Conservation (phyloP, 176 grass and related monocot genomes). For the Thalia dealbata region DNA sequence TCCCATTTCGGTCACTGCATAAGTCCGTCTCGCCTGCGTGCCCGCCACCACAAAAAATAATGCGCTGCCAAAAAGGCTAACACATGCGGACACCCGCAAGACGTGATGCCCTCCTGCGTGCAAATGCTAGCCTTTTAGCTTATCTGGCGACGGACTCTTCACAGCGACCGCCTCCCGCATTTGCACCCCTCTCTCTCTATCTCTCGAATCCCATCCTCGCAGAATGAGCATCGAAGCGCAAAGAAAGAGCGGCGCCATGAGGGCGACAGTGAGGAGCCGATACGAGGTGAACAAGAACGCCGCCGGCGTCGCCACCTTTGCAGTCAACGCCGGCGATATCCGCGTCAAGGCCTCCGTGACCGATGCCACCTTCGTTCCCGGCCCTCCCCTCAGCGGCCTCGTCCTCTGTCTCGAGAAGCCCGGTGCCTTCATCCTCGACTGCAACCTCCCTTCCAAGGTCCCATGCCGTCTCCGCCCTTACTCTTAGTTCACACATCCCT, state of each 20-base stretch:
- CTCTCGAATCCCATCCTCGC: no score
- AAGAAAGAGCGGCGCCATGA: conserved; percentile 22
- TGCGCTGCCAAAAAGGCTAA: no score
- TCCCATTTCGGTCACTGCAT: no score
- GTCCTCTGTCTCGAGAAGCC: conserved; percentile 81
- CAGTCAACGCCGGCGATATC: conserved; percentile 47
- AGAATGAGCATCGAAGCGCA: no score
- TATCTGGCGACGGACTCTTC: no score
- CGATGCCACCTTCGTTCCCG: conserved; percentile 60
- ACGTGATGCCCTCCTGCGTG: no score
- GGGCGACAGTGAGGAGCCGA: conserved; percentile 64
- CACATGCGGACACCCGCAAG: no score
- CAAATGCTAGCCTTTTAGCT: no score
- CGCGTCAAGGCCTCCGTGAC: conserved; percentile 59
- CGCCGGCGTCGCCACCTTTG: conserved; percentile 28
- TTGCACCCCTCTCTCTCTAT: no score
- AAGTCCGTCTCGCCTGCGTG: no score
- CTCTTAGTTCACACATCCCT: neutral
- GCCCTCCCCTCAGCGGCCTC: conserved; percentile 63
- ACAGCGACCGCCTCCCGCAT: no score
- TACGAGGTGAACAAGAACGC: conserved; percentile 54
- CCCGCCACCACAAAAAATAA: no score
- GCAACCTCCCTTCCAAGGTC: conserved; percentile 53
- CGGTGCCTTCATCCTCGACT: conserved; percentile 65
- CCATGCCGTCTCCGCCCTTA: neutral